phyloP scores from a whole-genome alignment of 305 asterid genomes.

The Fraxinus greggii region DNA sequence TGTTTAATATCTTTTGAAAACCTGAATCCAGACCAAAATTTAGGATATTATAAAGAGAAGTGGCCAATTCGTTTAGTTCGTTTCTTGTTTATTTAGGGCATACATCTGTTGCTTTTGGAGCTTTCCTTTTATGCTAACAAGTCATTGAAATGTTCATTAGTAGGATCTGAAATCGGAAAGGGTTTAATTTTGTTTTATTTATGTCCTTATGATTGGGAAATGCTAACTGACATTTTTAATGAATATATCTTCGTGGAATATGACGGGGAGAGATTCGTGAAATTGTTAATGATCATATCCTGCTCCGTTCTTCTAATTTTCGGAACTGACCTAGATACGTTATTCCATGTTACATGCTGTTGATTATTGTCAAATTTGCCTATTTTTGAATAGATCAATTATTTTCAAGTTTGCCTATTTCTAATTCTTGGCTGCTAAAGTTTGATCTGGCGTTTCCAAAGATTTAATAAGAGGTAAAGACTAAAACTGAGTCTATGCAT shows the following conservation, averaged over 20 bases:
- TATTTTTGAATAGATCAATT: not conserved
- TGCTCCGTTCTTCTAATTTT: not conserved
- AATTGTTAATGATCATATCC: not conserved
- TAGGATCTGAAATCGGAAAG: not conserved
- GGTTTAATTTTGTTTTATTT: not conserved
- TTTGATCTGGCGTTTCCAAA: not conserved
- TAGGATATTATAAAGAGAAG: not conserved
- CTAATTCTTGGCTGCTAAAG: constrained; percentile 1
- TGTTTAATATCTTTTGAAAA: constrained; percentile 7
- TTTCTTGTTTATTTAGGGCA: constrained; percentile 12
- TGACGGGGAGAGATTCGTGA: not conserved
- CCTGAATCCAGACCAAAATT: constrained; percentile 8
- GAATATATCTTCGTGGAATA: not conserved
- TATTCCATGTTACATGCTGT: not conserved
- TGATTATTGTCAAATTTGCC: not conserved
- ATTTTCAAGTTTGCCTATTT: not conserved
- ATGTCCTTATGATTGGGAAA: not conserved
- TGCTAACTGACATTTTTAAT: not conserved
- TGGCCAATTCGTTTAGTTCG: not conserved
- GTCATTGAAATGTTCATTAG: not conserved
- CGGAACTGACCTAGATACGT: constrained; percentile 10
- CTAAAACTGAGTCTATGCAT: constrained; percentile 8
- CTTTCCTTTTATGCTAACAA: not conserved
- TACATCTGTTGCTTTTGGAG: constrained; percentile 12
- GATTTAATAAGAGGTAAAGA: constrained; percentile 9